Conservation (phyloP, 441 rosid species). For the Populus trichocarpa region DNA sequence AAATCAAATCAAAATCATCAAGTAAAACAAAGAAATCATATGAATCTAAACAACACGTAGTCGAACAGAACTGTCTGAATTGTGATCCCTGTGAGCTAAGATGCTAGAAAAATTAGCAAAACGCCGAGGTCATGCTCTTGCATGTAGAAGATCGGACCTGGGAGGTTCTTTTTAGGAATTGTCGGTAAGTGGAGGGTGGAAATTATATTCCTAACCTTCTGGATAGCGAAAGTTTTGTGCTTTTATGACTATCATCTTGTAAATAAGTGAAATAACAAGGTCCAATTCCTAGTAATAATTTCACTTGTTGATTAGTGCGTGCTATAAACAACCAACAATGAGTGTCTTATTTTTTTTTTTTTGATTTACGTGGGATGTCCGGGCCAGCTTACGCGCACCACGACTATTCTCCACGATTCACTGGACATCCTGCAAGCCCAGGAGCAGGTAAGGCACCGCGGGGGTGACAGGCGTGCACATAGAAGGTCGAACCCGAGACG, state of each 20-base stretch:
- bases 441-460: too few species aligned
- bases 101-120: background rate
- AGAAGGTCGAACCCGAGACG: too few species aligned
- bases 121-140: background rate
- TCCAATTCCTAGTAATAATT: background rate
- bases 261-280: background rate
- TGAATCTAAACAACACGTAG: background rate
- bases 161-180: too few species aligned
- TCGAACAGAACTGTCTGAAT: background rate
- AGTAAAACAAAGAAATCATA: background rate
- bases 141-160: background rate
- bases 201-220: background rate
- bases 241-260: background rate
- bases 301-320: background rate
- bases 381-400: too few species aligned
- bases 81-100: background rate
- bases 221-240: background rate
- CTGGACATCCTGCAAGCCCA: too few species aligned
- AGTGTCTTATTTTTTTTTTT: too few species aligned
- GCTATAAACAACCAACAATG: background rate
- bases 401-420: too few species aligned
- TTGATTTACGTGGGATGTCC: too few species aligned
- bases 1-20: background rate
- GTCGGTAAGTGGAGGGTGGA: too few species aligned
- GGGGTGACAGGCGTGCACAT: too few species aligned